Evolutionary conservation across 1,139 yeast species (phyloP), one percentile per base, ranked within the genome.

Genomic region (Barnettozyma hawaiiensis): DNA sequence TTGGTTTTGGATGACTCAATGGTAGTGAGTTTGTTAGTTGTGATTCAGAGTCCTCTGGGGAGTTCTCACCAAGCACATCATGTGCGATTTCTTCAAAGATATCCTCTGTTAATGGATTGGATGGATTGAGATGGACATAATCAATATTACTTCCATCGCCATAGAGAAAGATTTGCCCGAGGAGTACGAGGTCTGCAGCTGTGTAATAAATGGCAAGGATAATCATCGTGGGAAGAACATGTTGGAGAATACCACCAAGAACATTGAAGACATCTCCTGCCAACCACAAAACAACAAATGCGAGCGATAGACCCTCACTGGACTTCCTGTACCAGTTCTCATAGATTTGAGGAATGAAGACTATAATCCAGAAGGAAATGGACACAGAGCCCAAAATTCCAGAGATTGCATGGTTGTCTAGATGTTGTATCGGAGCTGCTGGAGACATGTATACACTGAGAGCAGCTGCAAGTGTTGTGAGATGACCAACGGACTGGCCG

Each of bases 281-380:
- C 42, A 78, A 70, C 97, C 97, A 90, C 33, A 90, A 70, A 4
- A 86, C 73, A 24, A 90, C 86, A 61, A 90, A 90, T 51, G 83
- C 67, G 31, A 89, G 64, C 7, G 96, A 86, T 27, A 90, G 71
- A 1, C 97, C 97, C 47, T 89, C 96, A 3, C 95, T 78, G 28
- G 89, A 79, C 60, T 85, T 81, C 58, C 97, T 70, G 48, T 75
- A 73, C 60, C 85, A 89, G 60, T 90, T 90, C 60, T 92, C 97
- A 62, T 87, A 90, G 36, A 92, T 83, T 61, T 92, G 98, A 14
- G 98, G 98, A 32, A 96, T 95, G 69, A 92, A 92, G 20, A 92
- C 97, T 42, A 92, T 89, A 49, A 92, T 84, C 98, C 98, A 92
- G 62, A 97, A 92, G 16, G 97, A 96, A 35, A 92, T 76, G 15